Evolutionary conservation across 208 protist genomes (phyloP), one percentile per base, ranked within the genome.

Genomic region (Trichomonas tenax): DNA sequence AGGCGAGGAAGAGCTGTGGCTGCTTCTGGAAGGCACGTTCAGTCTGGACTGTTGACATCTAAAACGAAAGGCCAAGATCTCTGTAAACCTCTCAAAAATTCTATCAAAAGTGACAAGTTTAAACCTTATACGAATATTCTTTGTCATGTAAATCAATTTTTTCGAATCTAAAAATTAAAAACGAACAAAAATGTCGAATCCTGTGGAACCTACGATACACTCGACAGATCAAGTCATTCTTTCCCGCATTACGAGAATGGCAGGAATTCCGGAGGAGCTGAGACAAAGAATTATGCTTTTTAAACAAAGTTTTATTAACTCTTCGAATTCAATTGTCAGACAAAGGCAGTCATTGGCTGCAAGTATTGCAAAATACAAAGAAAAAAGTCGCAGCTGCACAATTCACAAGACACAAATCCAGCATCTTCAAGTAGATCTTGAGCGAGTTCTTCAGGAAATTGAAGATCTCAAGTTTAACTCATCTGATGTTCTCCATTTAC

Each of bases 1-100:
- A 95, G 17, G 46, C 89, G n/a, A 95, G 44, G 89, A 58, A 95
- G 23, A 95, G 17, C n/a, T 95, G 44, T 51, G 26, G 41, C 34
- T 95, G 89, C 89, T 95, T 95, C 46, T 95, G 89, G 49, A 95
- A 95, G 46, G 89, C 89, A 40, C 49, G 89, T 44, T 95, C 46
- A 17, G 46, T 72, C 46, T 95, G 89, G 34, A 95, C 40, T 72
- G 58, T 72, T n/a, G 58, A 72, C 58, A 72, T 72, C 58, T 17
- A 31, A 72, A 72, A 72, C 4, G 58, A 72, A 72, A 72, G 58
- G 58, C 58, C 58, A 72, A n/a, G 26, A n/a, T 21, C 26, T 72
- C 26, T 21, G 58, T 72, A 72, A 72, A 72, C 58, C 26, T 72
- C 58, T 72, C 58, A 72, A 72, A 51, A 51, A 51, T 15, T 14